Evolutionary conservation across 148 eudicot genomes (phyloP), one percentile per base, ranked within the genome.

Genomic region (Vaccinium myrtillus): DNA sequence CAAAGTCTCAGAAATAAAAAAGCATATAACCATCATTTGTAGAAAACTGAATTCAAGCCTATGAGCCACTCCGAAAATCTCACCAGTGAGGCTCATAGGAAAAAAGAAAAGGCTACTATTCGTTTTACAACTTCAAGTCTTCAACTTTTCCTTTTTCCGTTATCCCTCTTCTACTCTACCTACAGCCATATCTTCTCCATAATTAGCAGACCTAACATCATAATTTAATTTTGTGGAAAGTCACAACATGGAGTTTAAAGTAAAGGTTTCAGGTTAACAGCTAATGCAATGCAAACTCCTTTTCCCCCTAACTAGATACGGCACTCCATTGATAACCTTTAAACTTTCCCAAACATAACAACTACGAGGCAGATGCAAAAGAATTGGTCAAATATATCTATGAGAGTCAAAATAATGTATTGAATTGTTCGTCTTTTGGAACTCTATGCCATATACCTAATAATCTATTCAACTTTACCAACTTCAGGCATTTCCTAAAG

Each of bases 1-100:
- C 86, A 86, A 53, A 12, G n/a, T 79, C 58, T 78, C 86, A 61
- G 80, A 86, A 69, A 75, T 73, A 21, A 69, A 75, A 79, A 18
- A 56, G 71, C 55, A 56, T 23, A 50, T 30, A 13, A 78, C n/a
- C 58, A 12, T 39, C 54, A 43, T 61, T 80, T 43, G 61, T 53
- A 75, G 77, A 61, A 18, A 53, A 59, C 13, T 23, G 36, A 32
- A 61, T 25, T 59, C 12, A 19, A 69, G 13, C 61, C 32, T 19
- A 15, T 14, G 49, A 75, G 12, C 8, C 46, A 76, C n/a, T 10
- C 80, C 21, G 46, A 32, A 43, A 83, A 30, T 23, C 51, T 70
- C 25, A 39, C 21, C 21, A 14, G 14, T n/a, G 43, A 21, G 58
- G 79, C 51, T 1, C 27, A n/a, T 55, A 39, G 53, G 1, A 32